These are phyloP conservation scores for Sungouiozyma ichnusensis DNA, from an alignment of 805 yeast species.

Conservation along the genomic window DNA sequence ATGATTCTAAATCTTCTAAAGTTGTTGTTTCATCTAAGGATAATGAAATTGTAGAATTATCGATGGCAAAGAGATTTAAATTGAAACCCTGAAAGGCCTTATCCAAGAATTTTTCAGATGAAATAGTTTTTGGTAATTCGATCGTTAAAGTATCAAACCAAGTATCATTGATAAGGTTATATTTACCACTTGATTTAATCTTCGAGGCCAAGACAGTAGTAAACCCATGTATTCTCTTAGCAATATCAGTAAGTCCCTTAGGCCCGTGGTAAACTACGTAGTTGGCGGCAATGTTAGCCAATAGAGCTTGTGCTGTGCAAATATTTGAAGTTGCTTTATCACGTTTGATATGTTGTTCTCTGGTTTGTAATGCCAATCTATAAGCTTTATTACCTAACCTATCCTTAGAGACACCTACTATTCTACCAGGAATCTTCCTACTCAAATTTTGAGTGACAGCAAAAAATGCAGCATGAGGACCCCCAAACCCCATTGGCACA, in stretches of 20 bases:
- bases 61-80: slow-evolving; percentile 67
- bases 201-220: slow-evolving; percentile 59
- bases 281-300: slow-evolving; percentile 92
- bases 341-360: slow-evolving; percentile 96
- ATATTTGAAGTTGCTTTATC: slow-evolving; percentile 97
- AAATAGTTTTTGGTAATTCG: slow-evolving; percentile 29
- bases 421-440: slow-evolving; percentile 93
- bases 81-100: slow-evolving; percentile 38
- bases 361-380: slow-evolving; percentile 89
- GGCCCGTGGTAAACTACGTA: slow-evolving; percentile 97
- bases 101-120: slow-evolving; percentile 31
- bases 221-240: slow-evolving; percentile 62
- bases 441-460: slow-evolving; percentile 73
- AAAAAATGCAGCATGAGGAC: slow-evolving; percentile 97
- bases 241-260: slow-evolving; percentile 68
- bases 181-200: slow-evolving; percentile 32
- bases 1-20: slow-evolving; percentile 44
- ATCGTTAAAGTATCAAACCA: slow-evolving; percentile 88
- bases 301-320: slow-evolving; percentile 93
- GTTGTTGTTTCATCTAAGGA: slow-evolving; percentile 86
- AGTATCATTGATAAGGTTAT: slow-evolving; percentile 33
- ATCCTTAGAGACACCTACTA: slow-evolving; percentile 88
- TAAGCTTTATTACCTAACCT: slow-evolving; percentile 82
- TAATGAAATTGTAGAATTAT: slow-evolving; percentile 53
- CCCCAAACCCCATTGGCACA: slow-evolving; percentile 96